Base-by-base conservation (phyloP, 495 filamentous ascomycete species). In the Oleoguttula mirabilis region DNA sequence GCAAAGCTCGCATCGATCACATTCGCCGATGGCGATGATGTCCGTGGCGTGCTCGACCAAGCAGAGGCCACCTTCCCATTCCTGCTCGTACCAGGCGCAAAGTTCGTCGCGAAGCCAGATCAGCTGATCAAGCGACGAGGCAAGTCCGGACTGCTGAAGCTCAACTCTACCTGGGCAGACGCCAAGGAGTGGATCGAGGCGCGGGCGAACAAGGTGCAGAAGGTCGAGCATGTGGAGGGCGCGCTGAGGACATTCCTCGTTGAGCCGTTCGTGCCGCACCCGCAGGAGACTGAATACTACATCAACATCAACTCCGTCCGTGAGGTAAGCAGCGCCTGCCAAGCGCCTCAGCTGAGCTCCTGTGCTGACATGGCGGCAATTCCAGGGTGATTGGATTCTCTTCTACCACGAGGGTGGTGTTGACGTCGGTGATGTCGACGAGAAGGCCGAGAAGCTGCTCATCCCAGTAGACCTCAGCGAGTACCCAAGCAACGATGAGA, bases 351-450 rank as follows among this genome's bases (percentile, higher is more conserved):
- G 40, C 15, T 24, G 15, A 42, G 16, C 17, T 10, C 8, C 6
- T 38, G 21, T 6, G 22, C 38, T 41, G 15, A 41, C 38, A 41
- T 10, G 25, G 5, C n/a, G n/a, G n/a, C n/a, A n/a, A 37, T n/a
- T 27, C 10, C 60, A 98, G 90, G 90, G 92, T 58, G 90, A 99
- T 67, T 94, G 85, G 84, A 95, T 99, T 65, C 84, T 96, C 58
- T 98, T 98, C 73, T 93, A 85, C 49, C 84, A 96, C 67, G 92
- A 99, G 68, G 90, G 90, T 72, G 90, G 90, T 79, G 88, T 99
- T 50, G 90, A 98, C 64, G 90, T 98, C 59, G 90, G 90, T 63
- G 90, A 98, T 81, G 90, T 98, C 46, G 90, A 98, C 58, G 85
- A 78, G 30, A 99, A 99, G 73, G 90, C 90, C 30, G 84, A 94